Base-by-base conservation (phyloP, 2,329 filamentous ascomycete genomes). In the Penicillium sp. region DNA sequence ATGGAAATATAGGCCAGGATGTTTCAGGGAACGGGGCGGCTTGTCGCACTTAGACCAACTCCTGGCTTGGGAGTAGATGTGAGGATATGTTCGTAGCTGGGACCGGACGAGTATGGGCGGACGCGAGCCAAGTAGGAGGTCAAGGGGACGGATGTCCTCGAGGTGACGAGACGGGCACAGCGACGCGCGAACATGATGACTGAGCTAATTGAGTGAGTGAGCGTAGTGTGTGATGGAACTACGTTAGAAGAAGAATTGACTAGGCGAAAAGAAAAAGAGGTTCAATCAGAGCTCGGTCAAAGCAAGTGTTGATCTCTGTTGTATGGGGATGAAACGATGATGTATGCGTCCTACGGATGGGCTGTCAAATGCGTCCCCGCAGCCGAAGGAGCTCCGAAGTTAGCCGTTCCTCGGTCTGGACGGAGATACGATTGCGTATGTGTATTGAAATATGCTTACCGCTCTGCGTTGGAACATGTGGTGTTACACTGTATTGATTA, bases 11-110 rank as follows among this genome's bases (percentile, higher is more conserved):
- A 18, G 18, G 18, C 18, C 18, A 18, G 18, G 3, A 18, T 18
- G 18, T 4, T 38, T 43, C 32, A 28, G 4, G 33, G 12, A 52
- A 18, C 18, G 18, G 18, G 18, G 18, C 18, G 3, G 18, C 18
- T 52, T 56, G 11, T 32, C 74, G 54, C 78, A 95, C 91, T 87
- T 73, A 95, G 80, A 2, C 88, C 88, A 49, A 98, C 90, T 43
- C 90, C 90, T n/a, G 88, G 85, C 69, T 85, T 86, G 8, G 91
- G 91, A 57, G 81, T 82, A 13, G 88, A 89, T 43, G 89, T 83
- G 58, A 93, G 76, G 59, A 97, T 84, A 71, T 85, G 85, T 65
- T 96, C 86, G 71, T 94, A 96, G 46, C 69, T 70, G 70, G 61
- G 39, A 64, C 64, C 48, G 66, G 72, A 72, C 49, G 73, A 76